Evolutionary conservation across 2,329 filamentous ascomycete species (phyloP).

Genomic region (Fusarium hostae): DNA sequence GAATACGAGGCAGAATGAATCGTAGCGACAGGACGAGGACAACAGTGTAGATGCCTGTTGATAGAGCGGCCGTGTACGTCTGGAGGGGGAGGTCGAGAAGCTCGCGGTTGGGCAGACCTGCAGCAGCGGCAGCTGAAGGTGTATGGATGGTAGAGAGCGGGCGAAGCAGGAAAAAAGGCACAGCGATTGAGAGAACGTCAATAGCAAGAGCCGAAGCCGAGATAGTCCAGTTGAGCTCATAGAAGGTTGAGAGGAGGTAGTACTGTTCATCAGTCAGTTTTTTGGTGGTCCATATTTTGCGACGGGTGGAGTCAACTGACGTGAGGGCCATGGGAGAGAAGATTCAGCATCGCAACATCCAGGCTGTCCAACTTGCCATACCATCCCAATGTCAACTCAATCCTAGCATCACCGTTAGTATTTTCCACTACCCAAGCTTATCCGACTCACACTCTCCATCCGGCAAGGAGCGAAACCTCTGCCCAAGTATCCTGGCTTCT

Average conservation of each 20-base stretch:
- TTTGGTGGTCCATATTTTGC: neutral
- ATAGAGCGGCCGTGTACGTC: slow-evolving; percentile 73
- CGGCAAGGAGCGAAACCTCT: slow-evolving; percentile 66
- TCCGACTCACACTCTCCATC: slow-evolving; percentile 65
- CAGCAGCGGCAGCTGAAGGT: slow-evolving; percentile 53
- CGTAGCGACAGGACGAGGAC: slow-evolving; percentile 75
- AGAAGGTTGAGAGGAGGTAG: slow-evolving; percentile 82
- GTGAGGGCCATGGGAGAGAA: slow-evolving; percentile 80
- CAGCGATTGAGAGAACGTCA: slow-evolving; percentile 73
- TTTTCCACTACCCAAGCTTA: neutral
- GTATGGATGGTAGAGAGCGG: slow-evolving; percentile 73
- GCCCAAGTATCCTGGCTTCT: slow-evolving; percentile 70
- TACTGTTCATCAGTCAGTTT: slow-evolving; percentile 58
- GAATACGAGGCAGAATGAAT: slow-evolving; percentile 74
- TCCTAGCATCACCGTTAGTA: slow-evolving; percentile 54
- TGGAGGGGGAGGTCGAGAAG: slow-evolving; percentile 74
- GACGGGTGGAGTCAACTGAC: slow-evolving; percentile 54
- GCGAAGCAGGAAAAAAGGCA: slow-evolving; percentile 81
- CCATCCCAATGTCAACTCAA: slow-evolving; percentile 80
- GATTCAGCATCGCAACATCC: slow-evolving; percentile 72
- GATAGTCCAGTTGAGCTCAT: slow-evolving; percentile 72
- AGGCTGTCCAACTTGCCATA: slow-evolving; percentile 77
- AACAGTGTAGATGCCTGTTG: slow-evolving; percentile 79
- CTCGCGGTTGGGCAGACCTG: slow-evolving; percentile 67
- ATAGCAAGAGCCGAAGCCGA: slow-evolving; percentile 71